phyloP scores from a whole-genome alignment of 805 yeast species.

The Aciculoconidium aculeatum region DNA sequence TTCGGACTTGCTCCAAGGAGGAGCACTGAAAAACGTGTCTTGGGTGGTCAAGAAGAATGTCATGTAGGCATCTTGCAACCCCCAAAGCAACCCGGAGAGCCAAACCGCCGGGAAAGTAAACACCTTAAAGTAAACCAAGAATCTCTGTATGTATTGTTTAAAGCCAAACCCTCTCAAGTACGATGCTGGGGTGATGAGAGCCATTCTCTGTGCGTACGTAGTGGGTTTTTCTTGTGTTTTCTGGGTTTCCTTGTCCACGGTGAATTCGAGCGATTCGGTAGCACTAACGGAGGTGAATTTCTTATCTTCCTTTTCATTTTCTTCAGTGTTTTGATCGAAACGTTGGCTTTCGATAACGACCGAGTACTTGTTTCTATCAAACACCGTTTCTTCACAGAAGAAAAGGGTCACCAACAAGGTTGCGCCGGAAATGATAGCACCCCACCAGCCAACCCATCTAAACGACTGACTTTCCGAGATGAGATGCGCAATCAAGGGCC shows the following conservation, averaged over 20 bases:
- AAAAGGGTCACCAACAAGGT: conserved; percentile 35
- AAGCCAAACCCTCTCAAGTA: conserved; percentile 33
- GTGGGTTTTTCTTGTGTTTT: conserved; percentile 7
- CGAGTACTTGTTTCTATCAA: conserved; percentile 26
- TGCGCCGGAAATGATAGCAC: conserved; percentile 40
- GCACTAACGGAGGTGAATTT: not conserved
- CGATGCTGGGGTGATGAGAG: conserved; percentile 30
- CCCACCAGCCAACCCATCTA: conserved; percentile 49
- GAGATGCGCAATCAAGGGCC: conserved; percentile 57
- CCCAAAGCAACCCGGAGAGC: conserved; percentile 35
- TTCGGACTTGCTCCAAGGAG: conserved; percentile 29
- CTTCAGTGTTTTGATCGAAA: conserved; percentile 3
- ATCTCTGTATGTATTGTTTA: conserved; percentile 35
- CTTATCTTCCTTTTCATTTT: not conserved
- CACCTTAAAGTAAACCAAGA: conserved; percentile 27
- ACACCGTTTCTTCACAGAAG: conserved; percentile 53
- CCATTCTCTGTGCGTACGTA: conserved; percentile 16
- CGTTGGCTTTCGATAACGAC: conserved; percentile 9
- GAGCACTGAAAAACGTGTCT: conserved; percentile 29
- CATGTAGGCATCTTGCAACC: conserved; percentile 33
- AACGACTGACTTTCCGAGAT: conserved; percentile 46
- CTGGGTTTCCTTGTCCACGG: conserved; percentile 3
- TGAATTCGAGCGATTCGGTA: not conserved
- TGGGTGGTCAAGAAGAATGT: conserved; percentile 36
- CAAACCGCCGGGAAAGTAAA: conserved; percentile 32